These are phyloP conservation scores for Nematodospora valgi DNA, from an alignment of 805 yeast species.

Conservation along the genomic window DNA sequence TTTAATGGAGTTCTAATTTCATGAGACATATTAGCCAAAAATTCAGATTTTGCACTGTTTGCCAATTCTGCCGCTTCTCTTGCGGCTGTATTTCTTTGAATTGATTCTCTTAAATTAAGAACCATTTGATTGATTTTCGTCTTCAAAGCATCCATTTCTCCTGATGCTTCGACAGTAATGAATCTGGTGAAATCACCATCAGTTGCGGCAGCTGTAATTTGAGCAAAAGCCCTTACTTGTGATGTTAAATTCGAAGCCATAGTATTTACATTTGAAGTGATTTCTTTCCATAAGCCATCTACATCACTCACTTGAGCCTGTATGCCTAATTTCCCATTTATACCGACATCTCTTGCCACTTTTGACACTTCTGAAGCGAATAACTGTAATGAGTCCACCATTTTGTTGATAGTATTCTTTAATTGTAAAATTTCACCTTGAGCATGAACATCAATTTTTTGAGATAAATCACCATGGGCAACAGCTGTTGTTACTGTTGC, in stretches of 20 bases:
- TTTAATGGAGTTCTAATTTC: conserved; percentile 91
- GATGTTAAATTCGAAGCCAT: conserved; percentile 94
- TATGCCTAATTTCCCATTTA: conserved; percentile 88
- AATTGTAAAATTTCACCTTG: conserved; percentile 87
- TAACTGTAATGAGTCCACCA: conserved; percentile 87
- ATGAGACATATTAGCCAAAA: conserved; percentile 68
- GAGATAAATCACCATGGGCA: conserved; percentile 83
- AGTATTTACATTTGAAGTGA: conserved; percentile 85
- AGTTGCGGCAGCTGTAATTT: conserved; percentile 90
- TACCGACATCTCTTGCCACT: conserved; percentile 91
- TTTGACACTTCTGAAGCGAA: conserved; percentile 86
- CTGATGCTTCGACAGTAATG: conserved; percentile 87
- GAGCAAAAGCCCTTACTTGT: conserved; percentile 91
- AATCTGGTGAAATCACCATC: conserved; percentile 90
- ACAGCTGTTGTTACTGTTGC: conserved; percentile 92
- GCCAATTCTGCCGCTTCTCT: conserved; percentile 94
- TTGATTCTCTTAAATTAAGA: conserved; percentile 78
- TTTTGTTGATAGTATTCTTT: conserved; percentile 82
- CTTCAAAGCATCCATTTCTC: conserved; percentile 79
- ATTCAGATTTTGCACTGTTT: conserved; percentile 84
- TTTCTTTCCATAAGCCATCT: conserved; percentile 89
- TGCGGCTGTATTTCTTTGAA: conserved; percentile 88
- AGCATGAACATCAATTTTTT: conserved; percentile 84
- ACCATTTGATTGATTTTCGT: conserved; percentile 78
- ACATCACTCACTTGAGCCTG: conserved; percentile 90